These are phyloP conservation scores for Ophiostoma ulmi DNA, from an alignment of 2,329 filamentous ascomycete species.

Conservation along the genomic window DNA sequence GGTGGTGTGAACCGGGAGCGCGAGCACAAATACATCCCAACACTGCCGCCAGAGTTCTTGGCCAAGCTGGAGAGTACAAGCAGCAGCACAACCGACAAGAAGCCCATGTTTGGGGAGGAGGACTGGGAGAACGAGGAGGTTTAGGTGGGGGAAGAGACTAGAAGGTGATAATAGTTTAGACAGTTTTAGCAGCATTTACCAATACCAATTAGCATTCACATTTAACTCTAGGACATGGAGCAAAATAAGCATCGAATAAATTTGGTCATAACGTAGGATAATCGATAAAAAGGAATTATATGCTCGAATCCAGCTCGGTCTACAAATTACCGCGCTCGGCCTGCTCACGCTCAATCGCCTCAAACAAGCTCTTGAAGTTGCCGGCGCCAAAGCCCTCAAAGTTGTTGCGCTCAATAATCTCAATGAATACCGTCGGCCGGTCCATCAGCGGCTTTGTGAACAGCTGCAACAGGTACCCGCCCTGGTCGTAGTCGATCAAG, in stretches of 20 bases:
- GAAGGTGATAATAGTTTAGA: not conserved
- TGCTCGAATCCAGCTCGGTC: not conserved
- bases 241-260: not conserved
- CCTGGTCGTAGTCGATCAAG: conserved; percentile 91
- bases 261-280: not conserved
- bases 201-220: not conserved
- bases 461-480: conserved; percentile 72
- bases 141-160: conserved; percentile 28
- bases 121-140: conserved; percentile 65
- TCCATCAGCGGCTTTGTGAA: conserved; percentile 90
- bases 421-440: conserved; percentile 88
- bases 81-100: conserved; percentile 37
- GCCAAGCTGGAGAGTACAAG: conserved; percentile 69
- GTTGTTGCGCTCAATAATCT: conserved; percentile 89
- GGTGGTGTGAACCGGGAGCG: conserved; percentile 87
- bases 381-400: conserved; percentile 92
- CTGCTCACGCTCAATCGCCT: conserved; percentile 93
- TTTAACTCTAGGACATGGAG: too few species aligned
- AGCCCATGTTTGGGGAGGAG: conserved; percentile 57
- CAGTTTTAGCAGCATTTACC: not conserved
- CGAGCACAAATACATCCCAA: conserved; percentile 92
- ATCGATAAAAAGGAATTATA: not conserved
- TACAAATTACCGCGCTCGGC: conserved; percentile 75
- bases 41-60: conserved; percentile 88
- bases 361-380: conserved; percentile 92